Evolutionary conservation across 139 green algal genomes (phyloP).

Genomic region (Coccomyxa sp.): DNA sequence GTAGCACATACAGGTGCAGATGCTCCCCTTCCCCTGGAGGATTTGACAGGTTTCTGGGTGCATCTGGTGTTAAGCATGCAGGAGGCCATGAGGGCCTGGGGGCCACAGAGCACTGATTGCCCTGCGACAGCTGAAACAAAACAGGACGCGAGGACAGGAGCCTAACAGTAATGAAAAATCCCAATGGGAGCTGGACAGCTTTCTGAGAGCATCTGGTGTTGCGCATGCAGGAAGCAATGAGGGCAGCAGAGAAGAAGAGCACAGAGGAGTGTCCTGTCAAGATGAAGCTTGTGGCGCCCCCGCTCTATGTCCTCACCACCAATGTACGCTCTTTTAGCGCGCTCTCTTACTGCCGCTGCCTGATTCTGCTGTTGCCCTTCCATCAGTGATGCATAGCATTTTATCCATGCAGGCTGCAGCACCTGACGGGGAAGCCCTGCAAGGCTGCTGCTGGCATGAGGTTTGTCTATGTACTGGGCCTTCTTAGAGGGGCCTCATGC

Average conservation of each 20-base stretch:
- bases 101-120: no score
- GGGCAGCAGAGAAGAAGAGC: slow-evolving; percentile 49
- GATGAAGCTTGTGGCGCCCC: slow-evolving; percentile 97
- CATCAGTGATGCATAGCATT: not conserved
- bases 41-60: not conserved
- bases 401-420: no score
- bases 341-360: no score
- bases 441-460: no score
- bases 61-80: not conserved
- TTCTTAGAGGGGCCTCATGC: no score
- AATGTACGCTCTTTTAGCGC: not conserved
- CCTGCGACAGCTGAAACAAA: no score
- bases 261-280: slow-evolving; percentile 86
- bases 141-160: no score
- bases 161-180: no score
- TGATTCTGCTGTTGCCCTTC: not conserved
- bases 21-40: not conserved
- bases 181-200: no score
- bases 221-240: slow-evolving; percentile 69
- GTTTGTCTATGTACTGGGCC: no score
- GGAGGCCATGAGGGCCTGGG: not conserved
- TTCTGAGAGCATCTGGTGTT: not conserved
- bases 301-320: slow-evolving; percentile 97
- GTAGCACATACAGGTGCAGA: not conserved
- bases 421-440: no score